Conservation (phyloP, 306 rosid species). For the Cotoneaster glaucophyllus region DNA sequence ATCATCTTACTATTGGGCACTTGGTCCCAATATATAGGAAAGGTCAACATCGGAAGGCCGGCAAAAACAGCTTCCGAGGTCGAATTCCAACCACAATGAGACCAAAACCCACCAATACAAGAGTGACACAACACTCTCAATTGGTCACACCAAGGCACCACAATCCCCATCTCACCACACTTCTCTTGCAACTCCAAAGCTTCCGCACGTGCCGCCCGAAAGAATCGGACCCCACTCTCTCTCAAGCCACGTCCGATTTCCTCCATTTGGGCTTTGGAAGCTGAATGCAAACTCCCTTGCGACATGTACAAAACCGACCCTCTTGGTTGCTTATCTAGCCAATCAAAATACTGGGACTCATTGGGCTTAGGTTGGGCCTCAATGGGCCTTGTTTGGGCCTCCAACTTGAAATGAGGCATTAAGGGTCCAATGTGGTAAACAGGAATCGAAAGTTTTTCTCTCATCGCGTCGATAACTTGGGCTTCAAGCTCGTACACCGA, state of each 20-base stretch:
- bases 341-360: constrained; percentile 12
- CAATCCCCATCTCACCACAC: constrained; percentile 22
- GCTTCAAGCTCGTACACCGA: too few species aligned
- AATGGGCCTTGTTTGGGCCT: too few species aligned
- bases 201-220: constrained; percentile 51
- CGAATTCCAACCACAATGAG: constrained; percentile 21
- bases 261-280: constrained; percentile 40
- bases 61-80: constrained; percentile 3
- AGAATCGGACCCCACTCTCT: constrained; percentile 16
- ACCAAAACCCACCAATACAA: constrained; percentile 19
- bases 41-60: constrained; percentile 16
- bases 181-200: constrained; percentile 8
- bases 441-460: too few species aligned
- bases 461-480: too few species aligned
- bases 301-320: constrained; percentile 45
- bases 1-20: constrained; percentile 5
- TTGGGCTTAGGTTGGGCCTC: too few species aligned
- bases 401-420: too few species aligned
- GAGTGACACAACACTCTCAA: constrained; percentile 13
- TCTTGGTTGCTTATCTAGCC: constrained; percentile 38
- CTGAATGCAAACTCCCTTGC: constrained; percentile 41
- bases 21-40: constrained; percentile 12
- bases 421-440: too few species aligned
- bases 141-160: constrained; percentile 22
- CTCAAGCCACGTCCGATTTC: constrained; percentile 37